phyloP scores from a whole-genome alignment of 2,329 filamentous ascomycete genomes.

The Periconia macrospinosa region DNA sequence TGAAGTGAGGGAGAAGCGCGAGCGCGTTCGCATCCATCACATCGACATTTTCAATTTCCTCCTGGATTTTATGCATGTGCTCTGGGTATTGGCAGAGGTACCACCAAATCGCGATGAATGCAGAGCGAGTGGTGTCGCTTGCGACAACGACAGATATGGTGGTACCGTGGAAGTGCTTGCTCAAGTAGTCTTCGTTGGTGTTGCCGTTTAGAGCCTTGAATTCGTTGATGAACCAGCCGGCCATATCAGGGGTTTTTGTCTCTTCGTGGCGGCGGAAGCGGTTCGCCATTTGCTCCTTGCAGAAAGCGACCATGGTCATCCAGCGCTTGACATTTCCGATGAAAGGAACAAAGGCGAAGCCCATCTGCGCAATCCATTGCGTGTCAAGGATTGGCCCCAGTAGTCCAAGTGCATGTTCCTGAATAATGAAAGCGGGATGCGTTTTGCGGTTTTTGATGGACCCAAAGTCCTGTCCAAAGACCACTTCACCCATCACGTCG shows the following conservation, averaged over 20 bases:
- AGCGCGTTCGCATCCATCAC: constrained; percentile 3
- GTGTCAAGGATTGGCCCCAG: constrained; percentile 12
- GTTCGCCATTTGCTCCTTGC: constrained; percentile 9
- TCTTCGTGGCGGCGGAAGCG: constrained; percentile 9
- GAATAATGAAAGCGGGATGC: constrained; percentile 1
- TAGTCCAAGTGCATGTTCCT: constrained; percentile 10
- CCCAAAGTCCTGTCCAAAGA: constrained; percentile 14
- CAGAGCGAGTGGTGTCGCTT: constrained; percentile 15
- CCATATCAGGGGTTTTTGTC: constrained; percentile 4
- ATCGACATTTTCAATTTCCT: constrained; percentile 9
- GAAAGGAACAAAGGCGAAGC: constrained; percentile 12
- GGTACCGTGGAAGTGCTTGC: constrained; percentile 6
- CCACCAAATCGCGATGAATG: constrained; percentile 12
- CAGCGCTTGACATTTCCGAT: constrained; percentile 7
- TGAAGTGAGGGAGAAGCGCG: constrained; percentile 12
- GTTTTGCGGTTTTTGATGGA: constrained; percentile 3
- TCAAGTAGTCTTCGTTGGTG: neutral
- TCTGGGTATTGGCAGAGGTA: constrained; percentile 12
- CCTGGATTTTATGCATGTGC: constrained; percentile 7
- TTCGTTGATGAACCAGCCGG: constrained; percentile 16
- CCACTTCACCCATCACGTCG: constrained; percentile 16
- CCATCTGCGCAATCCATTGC: constrained; percentile 11
- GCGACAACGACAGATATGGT: constrained; percentile 12
- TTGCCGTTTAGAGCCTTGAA: neutral
- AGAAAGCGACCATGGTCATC: constrained; percentile 12